These are phyloP conservation scores for Erodium trifolium DNA, from an alignment of 441 rosid species.

Conservation along the genomic window DNA sequence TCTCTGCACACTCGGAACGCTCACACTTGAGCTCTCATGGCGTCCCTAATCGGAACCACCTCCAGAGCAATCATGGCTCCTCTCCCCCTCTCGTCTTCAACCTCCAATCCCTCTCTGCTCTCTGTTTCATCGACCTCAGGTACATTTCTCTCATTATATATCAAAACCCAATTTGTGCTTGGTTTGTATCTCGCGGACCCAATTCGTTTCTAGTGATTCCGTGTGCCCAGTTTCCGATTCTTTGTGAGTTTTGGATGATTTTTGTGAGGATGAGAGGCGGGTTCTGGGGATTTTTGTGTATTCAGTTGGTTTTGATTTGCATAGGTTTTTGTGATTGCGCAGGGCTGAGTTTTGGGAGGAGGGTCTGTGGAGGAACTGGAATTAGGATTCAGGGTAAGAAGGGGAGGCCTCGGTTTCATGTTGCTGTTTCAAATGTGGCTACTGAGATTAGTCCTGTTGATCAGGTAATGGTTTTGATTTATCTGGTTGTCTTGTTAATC, in stretches of 20 bases:
- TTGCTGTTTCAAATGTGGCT: slow-evolving; percentile 63
- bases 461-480: slow-evolving; percentile 35
- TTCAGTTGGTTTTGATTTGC: background rate
- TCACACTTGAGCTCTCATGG: slow-evolving; percentile 34
- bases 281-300: slow-evolving; percentile 14
- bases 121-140: slow-evolving; percentile 42
- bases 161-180: too few species aligned
- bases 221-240: background rate
- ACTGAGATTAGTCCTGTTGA: slow-evolving; percentile 62
- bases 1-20: background rate
- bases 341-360: slow-evolving; percentile 51
- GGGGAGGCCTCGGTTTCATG: slow-evolving; percentile 42
- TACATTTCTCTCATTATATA: slow-evolving; percentile 21
- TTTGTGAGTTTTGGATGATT: background rate
- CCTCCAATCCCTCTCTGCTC: slow-evolving; percentile 35
- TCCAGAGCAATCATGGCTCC: slow-evolving; percentile 49
- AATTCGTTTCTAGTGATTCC: slow-evolving; percentile 7
- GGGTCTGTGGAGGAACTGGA: slow-evolving; percentile 37
- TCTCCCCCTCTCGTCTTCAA: slow-evolving; percentile 27
- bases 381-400: slow-evolving; percentile 29
- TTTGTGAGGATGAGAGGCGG: background rate
- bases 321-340: slow-evolving; percentile 9
- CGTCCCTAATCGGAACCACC: slow-evolving; percentile 52
- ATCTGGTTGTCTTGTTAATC: background rate
- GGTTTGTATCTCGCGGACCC: slow-evolving; percentile 10